Evolutionary conservation across 139 green algal genomes (phyloP), one percentile per base, ranked within the genome.

Genomic region (Tetradesmus obliquus): DNA sequence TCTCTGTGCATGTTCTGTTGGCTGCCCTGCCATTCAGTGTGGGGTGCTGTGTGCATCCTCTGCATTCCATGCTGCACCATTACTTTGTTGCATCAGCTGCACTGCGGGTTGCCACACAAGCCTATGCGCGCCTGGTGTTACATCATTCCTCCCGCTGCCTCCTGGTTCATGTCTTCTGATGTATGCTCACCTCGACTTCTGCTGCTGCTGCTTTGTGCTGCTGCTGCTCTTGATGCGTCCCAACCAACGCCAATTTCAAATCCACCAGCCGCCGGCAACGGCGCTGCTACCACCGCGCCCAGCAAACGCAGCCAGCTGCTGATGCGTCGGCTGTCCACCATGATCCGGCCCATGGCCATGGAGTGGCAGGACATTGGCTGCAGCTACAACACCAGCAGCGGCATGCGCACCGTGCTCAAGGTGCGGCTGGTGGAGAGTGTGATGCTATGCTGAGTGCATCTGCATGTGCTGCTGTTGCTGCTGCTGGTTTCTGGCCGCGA

Each of bases 341-440:
- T 69, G 76, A 54, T 92, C 32, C 82, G 86, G 15, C 93, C 88
- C 5, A 71, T 94, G 66, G 55, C 22, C 19, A 81, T 95, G 72
- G 89, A 95, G 91, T 95, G 93, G 93, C 7, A 62, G 10, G 89
- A 94, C 81, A 72, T 95, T 3, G 91, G 91, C 22, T 95, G 91
- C 87, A 84, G n/a, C 20, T 95, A 95, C 86, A 89, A 91, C 79
- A 95, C 93, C 5, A 81, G 91, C 57, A 94, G 81, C 3, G 93
- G 93, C 3, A 53, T 82, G 15, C 82, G 84, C n/a, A 71, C 76
- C 1, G 93, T 95, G 79, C 84, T 95, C 71, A 45, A 92, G 93
- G 93, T 93, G 32, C 1, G 87, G 22, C 5, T 24, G 12, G 45
- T 3, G 85, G 7, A 3, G 12, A 12, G 57, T 12, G 5, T 5